Conservation (phyloP, 441 rosid species). For the Biscutella laevigata region DNA sequence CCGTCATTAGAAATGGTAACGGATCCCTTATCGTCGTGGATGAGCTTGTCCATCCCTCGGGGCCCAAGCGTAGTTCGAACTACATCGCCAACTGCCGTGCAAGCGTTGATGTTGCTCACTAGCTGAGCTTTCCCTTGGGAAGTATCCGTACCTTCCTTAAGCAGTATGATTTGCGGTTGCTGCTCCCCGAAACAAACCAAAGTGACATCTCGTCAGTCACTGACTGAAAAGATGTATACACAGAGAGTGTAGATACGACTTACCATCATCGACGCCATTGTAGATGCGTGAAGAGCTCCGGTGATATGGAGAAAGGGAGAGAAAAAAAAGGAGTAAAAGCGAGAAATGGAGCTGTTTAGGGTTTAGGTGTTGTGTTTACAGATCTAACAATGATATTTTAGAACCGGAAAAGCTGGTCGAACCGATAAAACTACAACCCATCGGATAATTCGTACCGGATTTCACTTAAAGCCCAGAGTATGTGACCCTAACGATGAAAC, state of each 20-base stretch:
- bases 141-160: conserved; percentile 95
- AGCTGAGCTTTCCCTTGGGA: conserved; percentile 95
- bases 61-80: conserved; percentile 92
- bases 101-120: conserved; percentile 89
- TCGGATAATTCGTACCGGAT: no score
- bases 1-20: conserved; percentile 98
- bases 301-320: conserved; percentile 1
- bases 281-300: conserved; percentile 15
- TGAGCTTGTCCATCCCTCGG: conserved; percentile 95
- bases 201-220: neutral
- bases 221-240: neutral
- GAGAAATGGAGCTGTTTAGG: conserved; percentile 22
- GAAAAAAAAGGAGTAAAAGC: conserved; percentile 3
- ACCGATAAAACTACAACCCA: no score
- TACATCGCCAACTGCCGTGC: conserved; percentile 81
- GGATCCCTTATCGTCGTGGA: conserved; percentile 83
- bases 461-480: no score
- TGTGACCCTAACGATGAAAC: no score
- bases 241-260: conserved; percentile 15
- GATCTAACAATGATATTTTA: conserved; percentile 1
- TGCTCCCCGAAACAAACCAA: conserved; percentile 30
- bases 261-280: conserved; percentile 89
- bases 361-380: conserved; percentile 19
- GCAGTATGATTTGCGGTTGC: conserved; percentile 98
- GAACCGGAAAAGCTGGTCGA: conserved; percentile 20